These are phyloP conservation scores for Phyllosticta capitalensis DNA, from an alignment of 2,329 filamentous ascomycete species.

Conservation along the genomic window DNA sequence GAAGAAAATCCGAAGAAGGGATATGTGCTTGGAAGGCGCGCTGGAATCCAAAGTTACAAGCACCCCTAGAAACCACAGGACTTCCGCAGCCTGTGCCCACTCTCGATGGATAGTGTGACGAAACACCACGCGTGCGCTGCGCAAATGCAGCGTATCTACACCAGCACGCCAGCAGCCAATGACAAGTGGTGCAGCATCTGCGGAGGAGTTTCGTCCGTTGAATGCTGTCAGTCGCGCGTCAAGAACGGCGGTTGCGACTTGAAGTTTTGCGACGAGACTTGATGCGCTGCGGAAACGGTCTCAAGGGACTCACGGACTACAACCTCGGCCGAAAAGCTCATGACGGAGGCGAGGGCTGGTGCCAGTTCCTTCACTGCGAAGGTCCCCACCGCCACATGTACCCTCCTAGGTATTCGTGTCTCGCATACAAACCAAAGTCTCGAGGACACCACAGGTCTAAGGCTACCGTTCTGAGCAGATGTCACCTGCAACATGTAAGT, in stretches of 20 bases:
- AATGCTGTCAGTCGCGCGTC: constrained; percentile 5
- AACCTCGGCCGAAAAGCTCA: not conserved
- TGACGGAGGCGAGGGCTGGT: not conserved
- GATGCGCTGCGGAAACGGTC: constrained; percentile 12
- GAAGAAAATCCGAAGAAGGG: constrained; percentile 19
- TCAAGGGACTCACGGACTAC: not conserved
- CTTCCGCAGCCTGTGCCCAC: not conserved
- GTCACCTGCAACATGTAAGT: too few relatives aligned
- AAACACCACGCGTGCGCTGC: not conserved
- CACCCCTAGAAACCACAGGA: too few relatives aligned
- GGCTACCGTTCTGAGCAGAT: too few relatives aligned
- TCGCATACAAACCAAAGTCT: too few relatives aligned
- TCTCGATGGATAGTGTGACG: not conserved
- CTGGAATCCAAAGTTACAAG: constrained; percentile 15
- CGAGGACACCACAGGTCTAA: too few relatives aligned
- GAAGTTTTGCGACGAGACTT: constrained; percentile 17
- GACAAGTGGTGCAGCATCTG: constrained; percentile 29
- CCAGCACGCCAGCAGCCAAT: too few relatives aligned
- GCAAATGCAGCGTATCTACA: not conserved
- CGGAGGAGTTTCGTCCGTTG: constrained; percentile 24
- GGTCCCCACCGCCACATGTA: too few relatives aligned
- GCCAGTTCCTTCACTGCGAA: not conserved
- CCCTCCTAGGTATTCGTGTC: too few relatives aligned
- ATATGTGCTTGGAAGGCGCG: constrained; percentile 26
- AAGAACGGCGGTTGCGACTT: constrained; percentile 24